Evolutionary conservation across 306 rosid species (phyloP).

Genomic region (Inga leiocalycina): DNA sequence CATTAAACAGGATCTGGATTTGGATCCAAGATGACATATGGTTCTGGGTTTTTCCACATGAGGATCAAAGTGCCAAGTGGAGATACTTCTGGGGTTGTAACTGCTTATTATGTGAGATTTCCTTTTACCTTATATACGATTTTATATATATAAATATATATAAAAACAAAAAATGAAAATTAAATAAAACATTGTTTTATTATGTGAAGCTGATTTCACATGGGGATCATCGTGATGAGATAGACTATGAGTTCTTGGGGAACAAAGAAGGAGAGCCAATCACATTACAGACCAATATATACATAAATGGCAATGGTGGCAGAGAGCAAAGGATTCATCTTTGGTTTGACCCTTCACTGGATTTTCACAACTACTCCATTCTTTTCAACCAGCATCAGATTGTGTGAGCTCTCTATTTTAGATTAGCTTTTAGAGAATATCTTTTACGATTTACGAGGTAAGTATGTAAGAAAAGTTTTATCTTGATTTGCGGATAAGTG

Average conservation of each 20-base stretch:
- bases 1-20: conserved; percentile 52
- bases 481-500: too few relatives aligned
- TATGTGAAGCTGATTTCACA: conserved; percentile 45
- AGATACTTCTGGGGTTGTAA: conserved; percentile 58
- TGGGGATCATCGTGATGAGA: conserved; percentile 46
- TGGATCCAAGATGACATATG: conserved; percentile 51
- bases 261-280: conserved; percentile 46
- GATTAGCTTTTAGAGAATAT: too few relatives aligned
- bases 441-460: too few relatives aligned
- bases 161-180: too few relatives aligned
- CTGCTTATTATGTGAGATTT: conserved; percentile 51
- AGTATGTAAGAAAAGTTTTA: too few relatives aligned
- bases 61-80: conserved; percentile 54
- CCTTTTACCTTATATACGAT: neutral
- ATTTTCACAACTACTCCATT: conserved; percentile 51
- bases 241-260: conserved; percentile 74
- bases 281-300: conserved; percentile 62
- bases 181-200: too few relatives aligned
- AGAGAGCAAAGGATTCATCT: conserved; percentile 60
- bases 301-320: conserved; percentile 41
- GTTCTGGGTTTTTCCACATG: conserved; percentile 54
- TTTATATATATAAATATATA: too few relatives aligned
- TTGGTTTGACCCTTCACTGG: conserved; percentile 65
- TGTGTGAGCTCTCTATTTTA: conserved; percentile 44
- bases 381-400: conserved; percentile 68